Conservation (phyloP, 2,329 filamentous ascomycete species). For the Alternaria hordeiaustralica region DNA sequence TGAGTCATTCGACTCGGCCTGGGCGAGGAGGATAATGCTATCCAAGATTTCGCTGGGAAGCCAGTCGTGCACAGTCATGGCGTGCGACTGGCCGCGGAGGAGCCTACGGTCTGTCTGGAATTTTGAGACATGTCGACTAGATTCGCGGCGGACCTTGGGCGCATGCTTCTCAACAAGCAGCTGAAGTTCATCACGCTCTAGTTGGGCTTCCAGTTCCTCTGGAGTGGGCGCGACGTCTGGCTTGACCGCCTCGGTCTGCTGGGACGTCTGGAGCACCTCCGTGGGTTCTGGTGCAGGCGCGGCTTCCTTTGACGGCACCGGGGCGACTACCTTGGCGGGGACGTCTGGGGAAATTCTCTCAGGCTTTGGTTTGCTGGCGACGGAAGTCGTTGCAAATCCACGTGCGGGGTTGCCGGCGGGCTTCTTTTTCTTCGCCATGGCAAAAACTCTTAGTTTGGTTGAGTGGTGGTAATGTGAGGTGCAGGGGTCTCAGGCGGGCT, state of each 20-base stretch:
- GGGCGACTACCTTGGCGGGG: conserved; percentile 11
- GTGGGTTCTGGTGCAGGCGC: conserved; percentile 10
- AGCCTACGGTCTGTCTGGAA: conserved; percentile 86
- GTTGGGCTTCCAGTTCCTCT: conserved; percentile 87
- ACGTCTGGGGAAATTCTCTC: conserved; percentile 33
- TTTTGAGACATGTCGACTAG: conserved; percentile 74
- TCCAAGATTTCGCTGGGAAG: conserved; percentile 79
- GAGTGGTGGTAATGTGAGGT: not conserved
- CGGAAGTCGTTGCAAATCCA: conserved; percentile 91
- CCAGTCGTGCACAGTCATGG: conserved; percentile 77
- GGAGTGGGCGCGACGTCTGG: conserved; percentile 65
- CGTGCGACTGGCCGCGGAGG: conserved; percentile 78
- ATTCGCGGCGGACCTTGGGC: conserved; percentile 79
- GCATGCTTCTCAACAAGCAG: conserved; percentile 84
- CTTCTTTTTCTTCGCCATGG: conserved; percentile 95
- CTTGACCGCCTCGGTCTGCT: conserved; percentile 27
- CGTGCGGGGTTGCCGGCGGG: conserved; percentile 82
- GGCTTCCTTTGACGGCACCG: conserved; percentile 22
- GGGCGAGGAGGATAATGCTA: conserved; percentile 75
- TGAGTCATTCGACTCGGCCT: conserved; percentile 63
- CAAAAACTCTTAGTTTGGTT: not conserved
- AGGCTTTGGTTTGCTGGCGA: conserved; percentile 78
- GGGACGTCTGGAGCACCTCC: not conserved
- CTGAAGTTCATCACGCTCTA: conserved; percentile 91
- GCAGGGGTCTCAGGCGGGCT: conserved; percentile 25